Conservation (phyloP, 2,329 filamentous ascomycete genomes). For the Botrytis cinerea region DNA sequence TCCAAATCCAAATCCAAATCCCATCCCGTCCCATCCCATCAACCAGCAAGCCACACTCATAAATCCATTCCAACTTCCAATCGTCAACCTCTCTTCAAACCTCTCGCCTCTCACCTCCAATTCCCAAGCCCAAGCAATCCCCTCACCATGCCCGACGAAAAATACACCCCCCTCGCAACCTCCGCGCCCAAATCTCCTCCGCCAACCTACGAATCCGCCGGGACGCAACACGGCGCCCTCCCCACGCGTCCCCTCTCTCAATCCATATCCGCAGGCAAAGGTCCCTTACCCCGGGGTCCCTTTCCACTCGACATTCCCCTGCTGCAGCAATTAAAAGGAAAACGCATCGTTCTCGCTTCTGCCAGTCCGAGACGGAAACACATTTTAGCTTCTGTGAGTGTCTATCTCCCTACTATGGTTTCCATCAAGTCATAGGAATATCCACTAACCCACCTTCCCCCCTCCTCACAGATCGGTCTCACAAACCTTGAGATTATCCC, state of each 20-base stretch:
- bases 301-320: slow-evolving; percentile 78
- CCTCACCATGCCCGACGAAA: background rate
- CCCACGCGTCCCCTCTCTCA: slow-evolving; percentile 29
- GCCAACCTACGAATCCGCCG: slow-evolving; percentile 37
- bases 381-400: slow-evolving; percentile 68
- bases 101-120: background rate
- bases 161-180: background rate
- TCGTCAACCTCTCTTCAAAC: background rate
- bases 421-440: no score
- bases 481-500: slow-evolving; percentile 80
- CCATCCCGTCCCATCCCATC: background rate
- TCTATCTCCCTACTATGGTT: background rate
- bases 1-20: no score
- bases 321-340: slow-evolving; percentile 71
- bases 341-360: slow-evolving; percentile 86
- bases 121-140: no score
- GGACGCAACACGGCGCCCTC: slow-evolving; percentile 33
- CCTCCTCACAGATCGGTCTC: slow-evolving; percentile 71
- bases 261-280: slow-evolving; percentile 26
- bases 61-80: background rate
- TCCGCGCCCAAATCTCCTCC: slow-evolving; percentile 27
- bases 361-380: slow-evolving; percentile 82
- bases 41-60: background rate
- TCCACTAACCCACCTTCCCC: background rate
- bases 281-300: slow-evolving; percentile 46